Conservation (phyloP, 768 basidiomycete genomes). For the Mycena chlorophos region DNA sequence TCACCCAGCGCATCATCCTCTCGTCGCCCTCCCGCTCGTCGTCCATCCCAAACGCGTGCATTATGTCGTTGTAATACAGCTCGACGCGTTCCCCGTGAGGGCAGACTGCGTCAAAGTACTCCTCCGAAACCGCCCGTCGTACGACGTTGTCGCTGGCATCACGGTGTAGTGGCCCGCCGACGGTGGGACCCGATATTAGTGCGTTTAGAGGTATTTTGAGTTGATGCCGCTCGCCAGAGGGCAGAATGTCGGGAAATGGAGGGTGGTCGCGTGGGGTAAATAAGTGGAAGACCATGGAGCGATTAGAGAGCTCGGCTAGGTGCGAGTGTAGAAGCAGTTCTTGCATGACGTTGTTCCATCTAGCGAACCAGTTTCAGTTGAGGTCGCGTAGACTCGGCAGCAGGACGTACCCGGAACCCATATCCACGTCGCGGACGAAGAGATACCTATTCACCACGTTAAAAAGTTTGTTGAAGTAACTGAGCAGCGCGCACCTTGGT, state of each 20-base stretch:
- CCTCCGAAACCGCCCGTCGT: constrained; percentile 1
- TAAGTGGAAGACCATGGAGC: constrained; percentile 8
- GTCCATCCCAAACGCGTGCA: neutral
- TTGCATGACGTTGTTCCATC: constrained; percentile 9
- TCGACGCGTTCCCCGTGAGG: neutral
- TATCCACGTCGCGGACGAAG: neutral
- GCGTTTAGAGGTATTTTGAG: constrained; percentile 16
- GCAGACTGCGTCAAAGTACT: constrained; percentile 7
- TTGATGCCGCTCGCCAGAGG: constrained; percentile 6
- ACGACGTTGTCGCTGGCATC: neutral
- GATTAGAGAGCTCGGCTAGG: constrained; percentile 4
- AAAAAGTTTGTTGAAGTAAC: neutral
- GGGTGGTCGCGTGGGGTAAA: constrained; percentile 12
- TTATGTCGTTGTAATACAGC: neutral
- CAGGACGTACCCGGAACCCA: neutral
- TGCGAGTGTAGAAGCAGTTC: constrained; percentile 15
- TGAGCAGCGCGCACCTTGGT: neutral
- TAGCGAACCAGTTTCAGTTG: neutral
- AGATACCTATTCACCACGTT: neutral
- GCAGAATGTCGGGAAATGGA: constrained; percentile 13
- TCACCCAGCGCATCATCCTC: constrained; percentile 4
- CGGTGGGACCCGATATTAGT: constrained; percentile 10
- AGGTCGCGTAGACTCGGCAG: neutral
- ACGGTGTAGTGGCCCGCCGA: neutral
- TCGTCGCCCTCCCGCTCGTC: neutral